Evolutionary conservation across 257 asterid genomes (phyloP).

Genomic region (Fraxinus anomala): DNA sequence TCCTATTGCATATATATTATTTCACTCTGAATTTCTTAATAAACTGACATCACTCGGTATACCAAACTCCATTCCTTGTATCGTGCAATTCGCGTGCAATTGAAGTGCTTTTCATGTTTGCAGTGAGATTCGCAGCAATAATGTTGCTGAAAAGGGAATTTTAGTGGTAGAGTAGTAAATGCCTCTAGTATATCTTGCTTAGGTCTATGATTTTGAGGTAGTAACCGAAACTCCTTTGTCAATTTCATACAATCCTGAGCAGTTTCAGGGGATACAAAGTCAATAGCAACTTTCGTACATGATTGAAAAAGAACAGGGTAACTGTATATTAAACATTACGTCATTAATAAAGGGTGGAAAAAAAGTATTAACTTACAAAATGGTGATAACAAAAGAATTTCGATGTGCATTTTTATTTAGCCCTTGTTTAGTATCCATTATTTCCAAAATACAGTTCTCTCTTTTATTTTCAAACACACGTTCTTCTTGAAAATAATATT

Average conservation of each 20-base stretch:
- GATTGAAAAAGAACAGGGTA: conserved; percentile 33
- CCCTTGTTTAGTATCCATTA: too few species aligned
- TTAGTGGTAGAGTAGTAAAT: background rate
- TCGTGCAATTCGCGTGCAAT: too few species aligned
- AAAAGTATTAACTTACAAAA: too few species aligned
- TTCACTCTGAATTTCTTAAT: background rate
- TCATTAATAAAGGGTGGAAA: background rate
- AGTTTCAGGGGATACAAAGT: conserved; percentile 54
- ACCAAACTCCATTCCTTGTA: background rate
- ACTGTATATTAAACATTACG: conserved; percentile 11
- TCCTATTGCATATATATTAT: too few species aligned
- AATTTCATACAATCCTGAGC: conserved; percentile 45
- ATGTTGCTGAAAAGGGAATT: background rate
- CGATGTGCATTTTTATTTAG: too few species aligned
- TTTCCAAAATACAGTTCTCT: too few species aligned
- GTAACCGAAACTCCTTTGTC: conserved; percentile 53
- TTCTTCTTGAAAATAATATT: too few species aligned
- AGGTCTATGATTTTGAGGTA: conserved; percentile 47
- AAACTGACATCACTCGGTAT: background rate
- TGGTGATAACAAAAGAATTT: background rate
- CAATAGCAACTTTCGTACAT: conserved; percentile 47
- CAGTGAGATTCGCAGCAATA: conserved; percentile 14
- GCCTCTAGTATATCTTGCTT: conserved; percentile 56
- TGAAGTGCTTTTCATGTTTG: background rate
- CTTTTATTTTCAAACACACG: too few species aligned